Percentiles rank a stretch among this genome's conserved stretches.
Conservation (phyloP, 805 yeast species). For the Starmerella tilneyi region DNA sequence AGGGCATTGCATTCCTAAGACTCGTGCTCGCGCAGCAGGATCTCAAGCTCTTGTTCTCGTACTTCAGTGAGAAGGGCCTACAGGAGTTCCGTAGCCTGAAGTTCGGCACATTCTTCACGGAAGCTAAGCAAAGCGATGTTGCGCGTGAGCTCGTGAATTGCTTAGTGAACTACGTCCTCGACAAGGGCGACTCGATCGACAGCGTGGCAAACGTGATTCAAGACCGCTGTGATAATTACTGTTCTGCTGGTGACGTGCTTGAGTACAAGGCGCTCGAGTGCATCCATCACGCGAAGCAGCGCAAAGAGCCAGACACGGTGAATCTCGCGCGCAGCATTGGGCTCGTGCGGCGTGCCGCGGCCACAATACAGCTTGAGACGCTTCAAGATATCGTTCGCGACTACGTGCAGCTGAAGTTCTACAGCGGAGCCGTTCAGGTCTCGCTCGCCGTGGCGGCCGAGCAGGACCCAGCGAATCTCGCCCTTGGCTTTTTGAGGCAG, state of each 20-base stretch:
- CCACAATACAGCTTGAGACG: slow-evolving; percentile 64
- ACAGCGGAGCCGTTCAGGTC: slow-evolving; percentile 76
- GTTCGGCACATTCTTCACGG: slow-evolving; percentile 69
- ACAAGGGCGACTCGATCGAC: slow-evolving; percentile 89
- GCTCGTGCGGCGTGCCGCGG: slow-evolving; percentile 69
- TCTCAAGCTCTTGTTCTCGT: slow-evolving; percentile 59
- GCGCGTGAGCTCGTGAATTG: slow-evolving; percentile 82
- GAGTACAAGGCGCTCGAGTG: slow-evolving; percentile 91
- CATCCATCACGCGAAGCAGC: slow-evolving; percentile 60
- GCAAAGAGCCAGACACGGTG: slow-evolving; percentile 58
- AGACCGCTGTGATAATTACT: slow-evolving; percentile 87
- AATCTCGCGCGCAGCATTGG: slow-evolving; percentile 62
- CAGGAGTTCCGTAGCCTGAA: slow-evolving; percentile 53
- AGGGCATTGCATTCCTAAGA: slow-evolving; percentile 78
- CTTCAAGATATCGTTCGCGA: slow-evolving; percentile 70
- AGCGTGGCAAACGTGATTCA: slow-evolving; percentile 77
- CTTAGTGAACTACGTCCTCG: slow-evolving; percentile 75
- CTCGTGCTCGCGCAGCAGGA: slow-evolving; percentile 65
- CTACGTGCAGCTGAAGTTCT: slow-evolving; percentile 67
- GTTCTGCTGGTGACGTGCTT: slow-evolving; percentile 85
- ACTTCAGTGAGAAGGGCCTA: slow-evolving; percentile 58
- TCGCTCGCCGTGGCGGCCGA: slow-evolving; percentile 65
- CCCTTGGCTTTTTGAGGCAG: slow-evolving; percentile 44
- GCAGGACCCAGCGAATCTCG: slow-evolving; percentile 50
- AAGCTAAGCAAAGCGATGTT: slow-evolving; percentile 39